Conservation (phyloP, 164 flowering plant species). For the Vitis amurensis region DNA sequence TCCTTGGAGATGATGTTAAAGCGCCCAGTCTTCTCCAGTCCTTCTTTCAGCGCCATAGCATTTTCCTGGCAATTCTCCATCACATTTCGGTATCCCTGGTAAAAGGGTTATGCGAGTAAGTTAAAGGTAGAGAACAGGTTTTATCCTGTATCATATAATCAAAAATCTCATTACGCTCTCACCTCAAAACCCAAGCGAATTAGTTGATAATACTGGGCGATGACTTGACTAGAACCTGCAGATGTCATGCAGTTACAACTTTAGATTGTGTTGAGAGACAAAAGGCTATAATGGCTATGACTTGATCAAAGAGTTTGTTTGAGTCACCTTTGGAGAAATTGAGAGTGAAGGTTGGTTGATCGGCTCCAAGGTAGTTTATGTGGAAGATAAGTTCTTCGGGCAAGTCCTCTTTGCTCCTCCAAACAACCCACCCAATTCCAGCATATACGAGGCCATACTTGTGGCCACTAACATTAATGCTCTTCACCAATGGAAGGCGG, state of each 20-base stretch:
- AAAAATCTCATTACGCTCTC: background rate
- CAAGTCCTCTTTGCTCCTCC: conserved; percentile 39
- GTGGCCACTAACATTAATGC: conserved; percentile 44
- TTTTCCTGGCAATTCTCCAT: conserved; percentile 43
- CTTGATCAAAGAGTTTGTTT: background rate
- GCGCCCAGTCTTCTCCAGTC: conserved; percentile 33
- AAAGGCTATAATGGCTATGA: background rate
- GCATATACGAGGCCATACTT: conserved; percentile 40
- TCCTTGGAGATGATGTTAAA: conserved; percentile 41
- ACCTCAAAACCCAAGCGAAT: conserved; percentile 43
- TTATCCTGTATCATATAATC: too few species aligned
- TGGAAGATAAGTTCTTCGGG: conserved; percentile 43
- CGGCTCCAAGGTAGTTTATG: conserved; percentile 35
- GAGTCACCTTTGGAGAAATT: conserved; percentile 39
- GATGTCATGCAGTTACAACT: background rate
- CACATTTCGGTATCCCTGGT: conserved; percentile 36
- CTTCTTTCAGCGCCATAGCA: conserved; percentile 28
- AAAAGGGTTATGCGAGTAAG: too few species aligned
- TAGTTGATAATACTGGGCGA: conserved; percentile 45
- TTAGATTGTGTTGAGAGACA: background rate
- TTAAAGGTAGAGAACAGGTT: too few species aligned
- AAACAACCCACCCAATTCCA: conserved; percentile 37
- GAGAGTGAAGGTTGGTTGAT: conserved; percentile 45
- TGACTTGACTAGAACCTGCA: conserved; percentile 45
- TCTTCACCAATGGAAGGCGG: conserved; percentile 38